Evolutionary conservation across 129 eudicot genomes (phyloP), one percentile per base, ranked within the genome.

Genomic region (Glebionis coronaria): DNA sequence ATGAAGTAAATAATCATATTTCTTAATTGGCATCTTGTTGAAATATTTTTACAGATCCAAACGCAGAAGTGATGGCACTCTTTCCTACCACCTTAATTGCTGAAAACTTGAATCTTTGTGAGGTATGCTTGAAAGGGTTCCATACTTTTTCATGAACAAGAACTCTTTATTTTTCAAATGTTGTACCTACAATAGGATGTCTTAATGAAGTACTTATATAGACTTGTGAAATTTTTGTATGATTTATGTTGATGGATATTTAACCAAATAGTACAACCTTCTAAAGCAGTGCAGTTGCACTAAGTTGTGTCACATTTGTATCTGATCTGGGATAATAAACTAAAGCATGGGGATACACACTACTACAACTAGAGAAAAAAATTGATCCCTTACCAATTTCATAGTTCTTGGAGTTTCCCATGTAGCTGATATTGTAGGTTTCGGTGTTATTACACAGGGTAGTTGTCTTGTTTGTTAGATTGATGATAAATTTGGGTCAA

Each of bases 111-210:
- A 86, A 83, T 62, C 29, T 90, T 23, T 90, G 90, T 63, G 94
- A 90, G 57, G 86, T 90, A 10, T 90, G 97, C 82, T 42, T 66
- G 76, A 90, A 81, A 73, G 95, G 97, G 58, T 86, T 90, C 46
- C 95, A n/a, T n/a, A n/a, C n/a, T n/a, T n/a, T n/a, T n/a, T n/a
- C n/a, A n/a, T n/a, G n/a, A 15, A 56, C 57, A 42, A 42, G 28
- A 69, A 20, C 10, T 42, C 5, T 20, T 9, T 6, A 53, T 0
- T 6, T 54, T 40, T 38, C 42, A 40, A 10, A 2, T 9, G 25
- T 42, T 35, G n/a, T 54, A 16, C 61, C 50, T 5, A n/a, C 12
- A 19, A 16, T 2, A 57, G 23, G 6, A 58, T 19, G 11, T 4
- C 59, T 28, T 9, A 44, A 40, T 12, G 63, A 54, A 73, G 59